Base-by-base conservation (phyloP, 202 grass and related monocot species). In the Setaria viridis region DNA sequence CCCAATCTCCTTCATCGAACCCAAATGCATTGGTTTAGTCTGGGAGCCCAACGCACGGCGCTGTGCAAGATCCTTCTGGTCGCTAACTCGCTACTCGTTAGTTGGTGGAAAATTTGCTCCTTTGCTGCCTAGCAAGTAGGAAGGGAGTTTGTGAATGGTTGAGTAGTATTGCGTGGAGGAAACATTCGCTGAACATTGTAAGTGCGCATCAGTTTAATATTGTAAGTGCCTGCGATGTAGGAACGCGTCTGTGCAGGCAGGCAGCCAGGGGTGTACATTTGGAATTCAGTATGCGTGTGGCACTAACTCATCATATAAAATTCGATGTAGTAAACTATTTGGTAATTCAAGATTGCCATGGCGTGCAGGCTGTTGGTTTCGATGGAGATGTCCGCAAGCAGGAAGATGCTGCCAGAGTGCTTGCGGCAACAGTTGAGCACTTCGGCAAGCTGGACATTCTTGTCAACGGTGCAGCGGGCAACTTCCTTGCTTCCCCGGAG, bases 401-500 rank as follows among this genome's bases (percentile, higher is more conserved):
- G 72, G 91, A 92, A 76, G 96, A 96, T 92, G 93, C 93, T 12
- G 72, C 82, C 11, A 92, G 87, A 63, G 93, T 99, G 74, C 56
- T 99, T 0, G 85, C 90, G n/a, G 80, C 84, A 25, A 94, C 93
- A 6, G 78, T 93, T 35, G 67, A 85, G 62, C 91, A 91, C 78
- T 96, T 99, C 2, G 93, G 91, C 50, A 93, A 70, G 67, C 84
- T 99, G 60, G 93, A 99, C 80, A 94, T 99, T 84, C 96, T 99
- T 67, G 82, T 99, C 63, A 99, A 99, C 20, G 96, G 91, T 14
- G 96, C 96, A 35, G 93, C 96, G 0, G 96, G 96, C 62, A 99
- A 99, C 86, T 99, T 99, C 87, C 93, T 99, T 78, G 90, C 91
- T 39, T 94, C 93, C 12, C 93, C 96, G 0, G 96, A 99, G 86